Conservation (phyloP, 768 basidiomycete species). For the Rhizopogon vesiculosus region DNA sequence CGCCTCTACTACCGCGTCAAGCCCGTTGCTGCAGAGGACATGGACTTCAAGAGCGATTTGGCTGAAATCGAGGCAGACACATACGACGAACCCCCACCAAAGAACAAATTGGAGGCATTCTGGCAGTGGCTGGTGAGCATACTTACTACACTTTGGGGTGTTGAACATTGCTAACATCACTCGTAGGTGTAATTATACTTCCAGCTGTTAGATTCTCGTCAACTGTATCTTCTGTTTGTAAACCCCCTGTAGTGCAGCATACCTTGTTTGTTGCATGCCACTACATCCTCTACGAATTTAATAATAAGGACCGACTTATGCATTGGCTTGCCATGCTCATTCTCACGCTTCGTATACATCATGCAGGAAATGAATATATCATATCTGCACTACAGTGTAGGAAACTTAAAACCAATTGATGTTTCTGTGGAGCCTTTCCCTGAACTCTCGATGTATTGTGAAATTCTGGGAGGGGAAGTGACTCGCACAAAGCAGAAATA, state of each 20-base stretch:
- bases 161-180: not conserved
- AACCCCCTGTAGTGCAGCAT: not conserved
- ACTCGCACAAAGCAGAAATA: no score
- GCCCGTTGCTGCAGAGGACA: slow-evolving; percentile 44
- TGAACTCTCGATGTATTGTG: no score
- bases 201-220: not conserved
- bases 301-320: not conserved
- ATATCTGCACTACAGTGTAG: no score
- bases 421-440: no score
- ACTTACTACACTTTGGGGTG: not conserved
- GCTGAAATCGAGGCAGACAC: slow-evolving; percentile 66
- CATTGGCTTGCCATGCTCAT: not conserved
- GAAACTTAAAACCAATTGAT: no score
- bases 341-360: no score
- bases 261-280: not conserved
- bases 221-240: not conserved
- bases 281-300: not conserved
- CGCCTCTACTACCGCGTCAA: slow-evolving; percentile 37
- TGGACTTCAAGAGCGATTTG: slow-evolving; percentile 80
- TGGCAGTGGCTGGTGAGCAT: slow-evolving; percentile 76
- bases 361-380: no score
- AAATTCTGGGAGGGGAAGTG: no score
- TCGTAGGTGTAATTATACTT: slow-evolving; percentile 1
- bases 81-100: slow-evolving; percentile 70
- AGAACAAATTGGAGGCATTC: slow-evolving; percentile 60